phyloP scores from a whole-genome alignment of 768 basidiomycete genomes.

The Mycena polygramma region DNA sequence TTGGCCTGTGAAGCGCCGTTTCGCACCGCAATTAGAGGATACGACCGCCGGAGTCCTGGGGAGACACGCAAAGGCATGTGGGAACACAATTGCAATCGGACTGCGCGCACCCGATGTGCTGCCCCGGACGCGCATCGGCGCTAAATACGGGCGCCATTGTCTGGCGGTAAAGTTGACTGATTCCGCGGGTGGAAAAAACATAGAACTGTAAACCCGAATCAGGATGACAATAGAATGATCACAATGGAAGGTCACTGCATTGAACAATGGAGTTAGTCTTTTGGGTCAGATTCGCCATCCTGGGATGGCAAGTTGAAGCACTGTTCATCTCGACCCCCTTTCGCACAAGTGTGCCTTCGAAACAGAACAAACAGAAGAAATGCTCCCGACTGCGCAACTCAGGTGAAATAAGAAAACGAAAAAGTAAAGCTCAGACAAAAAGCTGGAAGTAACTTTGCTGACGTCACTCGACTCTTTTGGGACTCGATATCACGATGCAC shows the following conservation, averaged over 20 bases:
- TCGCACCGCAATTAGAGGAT: slow-evolving; percentile 4
- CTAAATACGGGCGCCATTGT: not conserved
- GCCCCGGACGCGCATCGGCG: slow-evolving; percentile 18
- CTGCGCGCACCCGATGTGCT: slow-evolving; percentile 20
- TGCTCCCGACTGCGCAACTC: slow-evolving; percentile 22
- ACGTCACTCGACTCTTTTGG: slow-evolving; percentile 34
- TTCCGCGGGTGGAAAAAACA: slow-evolving; percentile 30
- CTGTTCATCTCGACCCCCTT: slow-evolving; percentile 17
- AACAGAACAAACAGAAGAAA: slow-evolving; percentile 18
- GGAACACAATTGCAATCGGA: slow-evolving; percentile 30
- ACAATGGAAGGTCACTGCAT: slow-evolving; percentile 35
- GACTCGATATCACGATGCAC: slow-evolving; percentile 39
- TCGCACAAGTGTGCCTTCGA: slow-evolving; percentile 11
- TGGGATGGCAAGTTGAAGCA: slow-evolving; percentile 32
- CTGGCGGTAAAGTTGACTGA: slow-evolving; percentile 8
- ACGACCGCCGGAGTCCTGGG: slow-evolving; percentile 19
- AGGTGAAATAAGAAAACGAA: slow-evolving; percentile 9
- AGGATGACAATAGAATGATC: slow-evolving; percentile 33
- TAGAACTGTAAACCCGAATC: slow-evolving; percentile 5
- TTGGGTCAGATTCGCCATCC: slow-evolving; percentile 34
- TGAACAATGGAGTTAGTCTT: slow-evolving; percentile 32
- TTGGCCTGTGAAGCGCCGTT: slow-evolving; percentile 17
- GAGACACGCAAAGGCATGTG: not conserved
- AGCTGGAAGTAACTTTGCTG: slow-evolving; percentile 21
- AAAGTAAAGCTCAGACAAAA: slow-evolving; percentile 25